Evolutionary conservation across 208 protist genomes (phyloP).

Genomic region (Leishmania guyanensis): DNA sequence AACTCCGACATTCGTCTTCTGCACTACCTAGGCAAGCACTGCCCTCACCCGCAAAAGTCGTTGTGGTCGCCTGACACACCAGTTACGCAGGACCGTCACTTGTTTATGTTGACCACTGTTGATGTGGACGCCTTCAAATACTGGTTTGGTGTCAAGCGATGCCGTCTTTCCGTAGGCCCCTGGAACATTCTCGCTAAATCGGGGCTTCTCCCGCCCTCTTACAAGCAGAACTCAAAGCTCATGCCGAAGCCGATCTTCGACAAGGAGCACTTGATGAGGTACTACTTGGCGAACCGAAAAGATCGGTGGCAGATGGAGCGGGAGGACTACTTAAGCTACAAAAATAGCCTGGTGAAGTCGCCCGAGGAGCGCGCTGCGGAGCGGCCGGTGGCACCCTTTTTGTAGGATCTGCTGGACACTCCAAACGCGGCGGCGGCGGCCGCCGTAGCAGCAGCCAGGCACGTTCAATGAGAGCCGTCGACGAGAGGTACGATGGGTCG

Average conservation of each 20-base stretch:
- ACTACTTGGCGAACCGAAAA: constrained; percentile 91
- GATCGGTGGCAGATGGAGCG: constrained; percentile 50
- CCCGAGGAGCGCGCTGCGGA: constrained; percentile 78
- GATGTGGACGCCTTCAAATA: constrained; percentile 94
- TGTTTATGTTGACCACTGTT: constrained; percentile 92
- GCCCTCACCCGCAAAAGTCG: constrained; percentile 92
- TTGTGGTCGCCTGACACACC: constrained; percentile 92
- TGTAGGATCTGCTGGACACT: constrained; percentile 31
- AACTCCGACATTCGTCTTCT: constrained; percentile 86
- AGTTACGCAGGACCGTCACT: constrained; percentile 86
- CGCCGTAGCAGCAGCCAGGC: not conserved
- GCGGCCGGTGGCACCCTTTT: constrained; percentile 75
- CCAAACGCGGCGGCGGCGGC: not conserved
- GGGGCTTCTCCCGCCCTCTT: constrained; percentile 82
- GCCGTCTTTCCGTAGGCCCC: constrained; percentile 71
- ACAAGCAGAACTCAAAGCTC: constrained; percentile 86
- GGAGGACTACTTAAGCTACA: constrained; percentile 85
- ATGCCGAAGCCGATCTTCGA: constrained; percentile 92
- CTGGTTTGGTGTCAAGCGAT: constrained; percentile 92
- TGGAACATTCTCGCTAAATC: constrained; percentile 90
- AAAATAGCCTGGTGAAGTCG: constrained; percentile 86
- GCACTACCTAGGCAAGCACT: constrained; percentile 92
- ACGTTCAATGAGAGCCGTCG: not conserved
- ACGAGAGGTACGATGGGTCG: not conserved
- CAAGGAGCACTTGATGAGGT: constrained; percentile 89